phyloP scores from a whole-genome alignment of 2,329 filamentous ascomycete genomes.

The Emmonsiellopsis sp. region DNA sequence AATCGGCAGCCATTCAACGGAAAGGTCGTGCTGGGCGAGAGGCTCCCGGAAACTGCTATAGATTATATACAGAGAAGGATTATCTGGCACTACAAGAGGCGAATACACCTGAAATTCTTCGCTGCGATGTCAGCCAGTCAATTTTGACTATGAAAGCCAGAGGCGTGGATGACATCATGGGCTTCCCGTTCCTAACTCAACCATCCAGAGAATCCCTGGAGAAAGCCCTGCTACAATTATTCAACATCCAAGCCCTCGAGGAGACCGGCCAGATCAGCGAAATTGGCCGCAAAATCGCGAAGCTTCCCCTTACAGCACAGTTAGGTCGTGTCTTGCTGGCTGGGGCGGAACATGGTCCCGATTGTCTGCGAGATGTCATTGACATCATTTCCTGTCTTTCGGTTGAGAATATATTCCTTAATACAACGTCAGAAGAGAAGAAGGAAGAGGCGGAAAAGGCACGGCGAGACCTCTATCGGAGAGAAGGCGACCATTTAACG shows the following conservation, averaged over 20 bases:
- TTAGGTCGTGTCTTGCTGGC: conserved; percentile 76
- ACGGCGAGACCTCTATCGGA: conserved; percentile 45
- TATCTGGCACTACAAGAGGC: conserved; percentile 62
- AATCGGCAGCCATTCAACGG: conserved; percentile 85
- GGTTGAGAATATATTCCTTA: conserved; percentile 55
- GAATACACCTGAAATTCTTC: conserved; percentile 78
- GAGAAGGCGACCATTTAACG: conserved; percentile 57
- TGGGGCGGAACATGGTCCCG: conserved; percentile 57
- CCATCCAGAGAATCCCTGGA: conserved; percentile 70
- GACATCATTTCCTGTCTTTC: conserved; percentile 67
- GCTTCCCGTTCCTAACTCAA: conserved; percentile 76
- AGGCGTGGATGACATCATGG: conserved; percentile 69
- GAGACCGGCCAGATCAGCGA: conserved; percentile 64
- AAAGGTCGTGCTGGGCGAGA: conserved; percentile 90
- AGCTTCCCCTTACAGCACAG: conserved; percentile 71
- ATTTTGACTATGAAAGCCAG: conserved; percentile 89
- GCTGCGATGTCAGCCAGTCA: conserved; percentile 78
- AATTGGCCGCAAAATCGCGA: conserved; percentile 66
- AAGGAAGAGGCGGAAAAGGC: conserved; percentile 49
- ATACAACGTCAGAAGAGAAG: conserved; percentile 49
- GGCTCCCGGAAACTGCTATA: conserved; percentile 77
- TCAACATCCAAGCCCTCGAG: conserved; percentile 66
- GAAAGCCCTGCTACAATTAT: conserved; percentile 70
- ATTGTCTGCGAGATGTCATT: conserved; percentile 72
- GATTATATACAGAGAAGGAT: conserved; percentile 73